These are phyloP conservation scores for Asterionellopsis glacialis DNA, from an alignment of 108 stramenopile species.

Conservation along the genomic window DNA sequence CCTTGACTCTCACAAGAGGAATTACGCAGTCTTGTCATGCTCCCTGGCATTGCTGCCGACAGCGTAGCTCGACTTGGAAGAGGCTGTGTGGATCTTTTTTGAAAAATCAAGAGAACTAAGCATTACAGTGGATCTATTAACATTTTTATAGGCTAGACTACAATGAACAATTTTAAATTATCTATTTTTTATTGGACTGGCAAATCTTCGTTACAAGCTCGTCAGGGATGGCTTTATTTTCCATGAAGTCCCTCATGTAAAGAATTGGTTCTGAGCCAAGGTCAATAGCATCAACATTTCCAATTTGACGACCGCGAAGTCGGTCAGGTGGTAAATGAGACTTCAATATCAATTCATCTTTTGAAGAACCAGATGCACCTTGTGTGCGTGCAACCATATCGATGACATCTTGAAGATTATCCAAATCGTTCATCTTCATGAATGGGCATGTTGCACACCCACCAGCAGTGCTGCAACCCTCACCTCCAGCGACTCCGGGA, in stretches of 20 bases:
- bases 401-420: slow-evolving; percentile 79
- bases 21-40: no score
- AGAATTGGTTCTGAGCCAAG: slow-evolving; percentile 86
- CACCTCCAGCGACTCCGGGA: slow-evolving; percentile 88
- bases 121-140: no score
- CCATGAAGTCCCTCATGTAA: slow-evolving; percentile 90
- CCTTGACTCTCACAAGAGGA: no score
- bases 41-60: no score
- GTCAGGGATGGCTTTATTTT: slow-evolving; percentile 44
- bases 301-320: slow-evolving; percentile 65
- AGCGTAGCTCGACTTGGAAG: no score
- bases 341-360: slow-evolving; percentile 15
- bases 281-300: slow-evolving; percentile 72
- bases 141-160: no score
- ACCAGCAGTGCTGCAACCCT: slow-evolving; percentile 93
- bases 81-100: no score
- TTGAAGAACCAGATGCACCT: neutral
- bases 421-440: slow-evolving; percentile 97
- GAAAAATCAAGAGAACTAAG: no score
- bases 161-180: no score
- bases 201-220: slow-evolving; percentile 47
- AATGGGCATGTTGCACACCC: slow-evolving; percentile 97
- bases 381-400: slow-evolving; percentile 37
- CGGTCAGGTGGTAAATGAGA: slow-evolving; percentile 66
- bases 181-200: no score